Conservation (phyloP, 495 filamentous ascomycete genomes). For the Hypoxylon perforatum region DNA sequence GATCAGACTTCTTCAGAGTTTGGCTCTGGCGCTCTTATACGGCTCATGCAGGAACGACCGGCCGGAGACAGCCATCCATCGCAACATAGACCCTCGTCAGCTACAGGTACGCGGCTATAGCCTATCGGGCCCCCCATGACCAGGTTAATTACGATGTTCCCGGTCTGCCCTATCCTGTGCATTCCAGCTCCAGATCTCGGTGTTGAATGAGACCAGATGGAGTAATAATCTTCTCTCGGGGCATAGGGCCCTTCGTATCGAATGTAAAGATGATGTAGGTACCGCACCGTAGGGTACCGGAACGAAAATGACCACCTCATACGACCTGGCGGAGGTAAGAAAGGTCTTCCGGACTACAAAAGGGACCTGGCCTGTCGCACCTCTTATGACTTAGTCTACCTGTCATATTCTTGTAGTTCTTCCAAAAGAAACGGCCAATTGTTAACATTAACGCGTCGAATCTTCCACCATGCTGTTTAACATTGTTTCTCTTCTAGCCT, state of each 20-base stretch:
- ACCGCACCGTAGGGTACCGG: background rate
- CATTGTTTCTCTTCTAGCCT: conserved; percentile 20
- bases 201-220: conserved; percentile 10
- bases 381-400: background rate
- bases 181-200: conserved; percentile 11
- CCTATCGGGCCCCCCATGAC: conserved; percentile 12
- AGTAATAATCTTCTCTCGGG: conserved; percentile 26
- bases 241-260: conserved; percentile 18
- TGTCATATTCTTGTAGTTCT: too few species aligned
- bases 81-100: conserved; percentile 23
- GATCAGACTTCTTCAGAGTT: conserved; percentile 7
- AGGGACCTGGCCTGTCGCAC: background rate
- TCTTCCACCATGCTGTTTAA: conserved; percentile 27
- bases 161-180: conserved; percentile 11
- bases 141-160: conserved; percentile 21
- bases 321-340: conserved; percentile 14
- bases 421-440: conserved; percentile 5
- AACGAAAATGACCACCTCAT: conserved; percentile 5
- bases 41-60: conserved; percentile 12
- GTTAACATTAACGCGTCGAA: background rate
- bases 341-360: conserved; percentile 17
- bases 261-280: conserved; percentile 8
- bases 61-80: conserved; percentile 11
- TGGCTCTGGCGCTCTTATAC: background rate
- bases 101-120: conserved; percentile 23